Evolutionary conservation across 441 rosid species (phyloP).

Genomic region (Kokia cookei): DNA sequence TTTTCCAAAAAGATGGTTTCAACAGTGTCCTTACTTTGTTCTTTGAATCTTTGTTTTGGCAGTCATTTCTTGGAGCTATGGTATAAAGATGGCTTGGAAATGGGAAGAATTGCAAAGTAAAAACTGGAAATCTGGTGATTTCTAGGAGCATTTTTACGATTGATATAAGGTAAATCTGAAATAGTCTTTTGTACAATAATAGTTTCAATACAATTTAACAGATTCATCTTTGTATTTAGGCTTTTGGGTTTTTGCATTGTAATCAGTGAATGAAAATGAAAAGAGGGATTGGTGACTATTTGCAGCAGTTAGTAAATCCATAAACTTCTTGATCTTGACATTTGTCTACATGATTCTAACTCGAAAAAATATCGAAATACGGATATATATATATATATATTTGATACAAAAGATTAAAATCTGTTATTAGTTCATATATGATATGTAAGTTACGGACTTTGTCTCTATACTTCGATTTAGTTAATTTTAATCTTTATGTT

Average conservation of each 20-base stretch:
- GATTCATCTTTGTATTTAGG: neutral
- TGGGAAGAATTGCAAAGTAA: neutral
- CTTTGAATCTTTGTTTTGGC: neutral
- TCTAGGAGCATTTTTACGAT: neutral
- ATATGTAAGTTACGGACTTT: no score
- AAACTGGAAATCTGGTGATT: neutral
- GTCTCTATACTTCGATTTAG: no score
- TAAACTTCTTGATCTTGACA: neutral
- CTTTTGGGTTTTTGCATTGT: neutral
- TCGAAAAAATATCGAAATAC: neutral
- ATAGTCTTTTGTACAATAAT: neutral
- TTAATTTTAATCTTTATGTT: no score
- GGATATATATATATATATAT: neutral
- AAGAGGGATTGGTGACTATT: neutral
- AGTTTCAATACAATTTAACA: neutral
- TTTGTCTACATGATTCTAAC: neutral
- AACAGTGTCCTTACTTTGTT: neutral
- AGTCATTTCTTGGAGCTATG: conserved; percentile 27
- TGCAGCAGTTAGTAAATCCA: neutral
- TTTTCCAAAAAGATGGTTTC: no score
- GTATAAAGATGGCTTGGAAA: neutral
- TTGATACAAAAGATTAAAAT: no score
- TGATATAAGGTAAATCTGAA: neutral
- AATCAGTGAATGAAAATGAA: neutral
- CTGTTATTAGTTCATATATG: no score